Evolutionary conservation across 2,329 filamentous ascomycete species (phyloP).

Genomic region (Penicillium sp.): DNA sequence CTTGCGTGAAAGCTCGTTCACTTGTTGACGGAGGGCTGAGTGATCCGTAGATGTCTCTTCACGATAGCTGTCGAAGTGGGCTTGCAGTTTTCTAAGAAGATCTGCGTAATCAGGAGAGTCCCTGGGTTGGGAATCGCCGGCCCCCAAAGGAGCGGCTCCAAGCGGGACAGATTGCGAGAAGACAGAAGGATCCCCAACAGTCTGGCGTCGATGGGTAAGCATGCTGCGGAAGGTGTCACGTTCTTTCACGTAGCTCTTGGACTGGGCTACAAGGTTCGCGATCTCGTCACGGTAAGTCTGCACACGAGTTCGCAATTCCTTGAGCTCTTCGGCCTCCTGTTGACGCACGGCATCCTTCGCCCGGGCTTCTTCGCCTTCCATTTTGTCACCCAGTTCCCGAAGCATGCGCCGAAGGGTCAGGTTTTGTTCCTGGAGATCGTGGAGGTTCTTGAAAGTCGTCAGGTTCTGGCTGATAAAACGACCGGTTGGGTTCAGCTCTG

Average conservation of each 20-base stretch:
- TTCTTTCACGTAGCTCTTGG: constrained; percentile 92
- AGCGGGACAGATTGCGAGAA: constrained; percentile 74
- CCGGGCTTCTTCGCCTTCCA: constrained; percentile 87
- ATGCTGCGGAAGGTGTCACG: constrained; percentile 97
- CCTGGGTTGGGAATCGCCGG: constrained; percentile 48
- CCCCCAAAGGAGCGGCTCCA: constrained; percentile 51
- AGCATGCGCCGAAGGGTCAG: constrained; percentile 80
- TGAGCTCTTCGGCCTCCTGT: constrained; percentile 70
- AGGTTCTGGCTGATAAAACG: constrained; percentile 87
- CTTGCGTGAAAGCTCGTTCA: constrained; percentile 78
- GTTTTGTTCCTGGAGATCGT: constrained; percentile 86
- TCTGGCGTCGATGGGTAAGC: constrained; percentile 75
- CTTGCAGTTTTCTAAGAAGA: constrained; percentile 83
- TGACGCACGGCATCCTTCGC: constrained; percentile 59
- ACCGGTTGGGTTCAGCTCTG: constrained; percentile 81
- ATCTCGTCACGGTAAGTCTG: constrained; percentile 84
- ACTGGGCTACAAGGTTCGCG: constrained; percentile 76
- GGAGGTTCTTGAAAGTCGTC: constrained; percentile 85
- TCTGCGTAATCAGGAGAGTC: constrained; percentile 73
- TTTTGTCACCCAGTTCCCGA: constrained; percentile 80
- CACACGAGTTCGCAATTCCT: constrained; percentile 72
- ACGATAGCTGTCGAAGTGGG: constrained; percentile 86
- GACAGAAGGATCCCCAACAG: constrained; percentile 61
- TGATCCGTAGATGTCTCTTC: constrained; percentile 83
- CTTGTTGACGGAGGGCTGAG: constrained; percentile 80